phyloP scores from a whole-genome alignment of 176 grass and related monocot genomes.

The Aegilops longissima region DNA sequence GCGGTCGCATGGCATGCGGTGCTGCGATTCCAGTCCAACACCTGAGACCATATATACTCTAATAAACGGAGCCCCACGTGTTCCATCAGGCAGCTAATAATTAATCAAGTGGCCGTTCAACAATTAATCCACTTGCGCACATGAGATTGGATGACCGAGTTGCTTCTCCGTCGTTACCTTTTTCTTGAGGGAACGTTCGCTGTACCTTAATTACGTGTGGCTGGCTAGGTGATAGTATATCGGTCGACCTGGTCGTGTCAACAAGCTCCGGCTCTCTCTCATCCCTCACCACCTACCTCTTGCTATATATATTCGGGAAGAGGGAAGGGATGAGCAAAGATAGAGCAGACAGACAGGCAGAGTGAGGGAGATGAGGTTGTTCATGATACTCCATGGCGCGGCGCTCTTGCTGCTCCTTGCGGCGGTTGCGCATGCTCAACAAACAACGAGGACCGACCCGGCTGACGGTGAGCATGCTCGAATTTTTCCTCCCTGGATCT shows the following conservation, averaged over 20 bases:
- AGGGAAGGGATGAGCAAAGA: not conserved
- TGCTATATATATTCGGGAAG: not conserved
- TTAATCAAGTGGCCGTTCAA: not conserved
- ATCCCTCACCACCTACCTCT: no score
- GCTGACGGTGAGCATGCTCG: slow-evolving; percentile 31
- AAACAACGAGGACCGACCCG: slow-evolving; percentile 22
- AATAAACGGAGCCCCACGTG: not conserved
- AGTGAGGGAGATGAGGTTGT: not conserved
- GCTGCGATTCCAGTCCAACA: not conserved
- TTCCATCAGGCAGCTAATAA: not conserved
- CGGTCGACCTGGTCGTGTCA: not conserved
- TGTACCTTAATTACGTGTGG: not conserved
- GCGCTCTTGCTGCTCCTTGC: not conserved
- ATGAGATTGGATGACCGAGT: not conserved
- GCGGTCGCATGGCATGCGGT: not conserved
- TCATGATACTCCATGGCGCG: slow-evolving; percentile 14
- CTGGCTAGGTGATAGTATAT: not conserved
- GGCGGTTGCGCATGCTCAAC: slow-evolving; percentile 25
- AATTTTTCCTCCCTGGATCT: not conserved
- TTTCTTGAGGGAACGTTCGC: not conserved
- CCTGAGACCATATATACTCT: not conserved
- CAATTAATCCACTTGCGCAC: not conserved
- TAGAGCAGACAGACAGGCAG: not conserved
- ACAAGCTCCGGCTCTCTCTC: no score
- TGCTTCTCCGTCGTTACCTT: not conserved